Conservation (phyloP, 1,139 yeast species). For the Yamadazyma triangularis region DNA sequence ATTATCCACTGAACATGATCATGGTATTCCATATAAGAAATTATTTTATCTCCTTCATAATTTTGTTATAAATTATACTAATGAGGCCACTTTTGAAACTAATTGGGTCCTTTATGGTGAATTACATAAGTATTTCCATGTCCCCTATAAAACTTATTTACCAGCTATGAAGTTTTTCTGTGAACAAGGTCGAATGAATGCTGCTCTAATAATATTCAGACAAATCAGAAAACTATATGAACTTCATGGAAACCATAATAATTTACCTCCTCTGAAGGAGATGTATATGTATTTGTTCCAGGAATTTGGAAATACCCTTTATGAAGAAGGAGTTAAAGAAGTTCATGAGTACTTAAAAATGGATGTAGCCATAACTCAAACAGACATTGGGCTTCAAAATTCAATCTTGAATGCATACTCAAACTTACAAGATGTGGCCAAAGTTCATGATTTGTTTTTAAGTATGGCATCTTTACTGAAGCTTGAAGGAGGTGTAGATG, state of each 20-base stretch:
- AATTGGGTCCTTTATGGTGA: conserved; percentile 66
- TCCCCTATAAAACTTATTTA: conserved; percentile 58
- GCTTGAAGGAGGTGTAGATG: conserved; percentile 51
- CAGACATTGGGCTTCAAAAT: conserved; percentile 58
- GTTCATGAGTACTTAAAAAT: conserved; percentile 62
- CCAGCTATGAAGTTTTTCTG: conserved; percentile 62
- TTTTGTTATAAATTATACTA: conserved; percentile 39
- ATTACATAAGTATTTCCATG: conserved; percentile 51
- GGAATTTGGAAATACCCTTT: conserved; percentile 56
- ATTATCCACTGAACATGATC: conserved; percentile 23
- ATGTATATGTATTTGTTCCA: conserved; percentile 60
- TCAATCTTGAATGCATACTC: conserved; percentile 65
- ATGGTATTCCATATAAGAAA: conserved; percentile 22
- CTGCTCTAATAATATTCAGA: conserved; percentile 61
- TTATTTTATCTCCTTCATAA: conserved; percentile 40
- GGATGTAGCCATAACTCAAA: conserved; percentile 54
- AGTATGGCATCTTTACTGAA: conserved; percentile 51
- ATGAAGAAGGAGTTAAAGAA: conserved; percentile 66
- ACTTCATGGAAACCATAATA: conserved; percentile 41
- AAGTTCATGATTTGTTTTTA: conserved; percentile 60
- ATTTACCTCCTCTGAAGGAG: conserved; percentile 61
- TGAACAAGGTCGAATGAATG: conserved; percentile 53
- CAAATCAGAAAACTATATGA: conserved; percentile 56
- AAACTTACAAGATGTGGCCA: conserved; percentile 54
- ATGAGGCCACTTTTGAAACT: conserved; percentile 41